phyloP scores from a whole-genome alignment of 148 eudicot genomes.

The Chenopodium suecicum region DNA sequence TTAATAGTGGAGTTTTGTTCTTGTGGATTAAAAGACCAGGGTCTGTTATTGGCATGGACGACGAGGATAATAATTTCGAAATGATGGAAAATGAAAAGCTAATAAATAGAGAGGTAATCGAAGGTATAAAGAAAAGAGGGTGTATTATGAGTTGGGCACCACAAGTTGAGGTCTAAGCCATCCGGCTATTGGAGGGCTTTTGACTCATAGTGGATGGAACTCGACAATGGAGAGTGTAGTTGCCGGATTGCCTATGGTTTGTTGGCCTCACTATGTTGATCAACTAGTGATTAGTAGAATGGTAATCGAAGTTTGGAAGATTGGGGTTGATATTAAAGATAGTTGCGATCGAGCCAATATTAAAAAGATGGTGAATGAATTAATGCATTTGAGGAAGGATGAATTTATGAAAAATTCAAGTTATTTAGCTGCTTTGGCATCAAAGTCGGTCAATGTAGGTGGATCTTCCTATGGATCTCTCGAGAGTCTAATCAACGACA shows the following conservation, averaged over 20 bases:
- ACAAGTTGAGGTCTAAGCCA: slow-evolving; percentile 31
- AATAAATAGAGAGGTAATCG: not conserved
- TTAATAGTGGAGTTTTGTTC: slow-evolving; percentile 19
- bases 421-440: slow-evolving; percentile 13
- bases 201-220: slow-evolving; percentile 33
- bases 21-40: slow-evolving; percentile 32
- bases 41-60: slow-evolving; percentile 10
- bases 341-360: slow-evolving; percentile 17
- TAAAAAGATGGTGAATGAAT: slow-evolving; percentile 15
- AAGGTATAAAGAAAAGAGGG: slow-evolving; percentile 4
- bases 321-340: slow-evolving; percentile 25
- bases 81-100: not conserved
- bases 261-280: slow-evolving; percentile 32
- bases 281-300: slow-evolving; percentile 27
- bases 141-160: slow-evolving; percentile 28
- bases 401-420: slow-evolving; percentile 3
- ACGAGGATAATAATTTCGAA: not conserved
- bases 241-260: slow-evolving; percentile 22
- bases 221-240: slow-evolving; percentile 19
- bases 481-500: slow-evolving; percentile 10
- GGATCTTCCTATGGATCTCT: slow-evolving; percentile 22
- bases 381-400: slow-evolving; percentile 23
- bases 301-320: slow-evolving; percentile 24
- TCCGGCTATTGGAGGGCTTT: slow-evolving; percentile 21
- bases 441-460: slow-evolving; percentile 13